Percentiles rank a stretch among this genome's conserved stretches.
Conservation (phyloP, 176 grass and related monocot species). For the Bonia amplexicaulis region DNA sequence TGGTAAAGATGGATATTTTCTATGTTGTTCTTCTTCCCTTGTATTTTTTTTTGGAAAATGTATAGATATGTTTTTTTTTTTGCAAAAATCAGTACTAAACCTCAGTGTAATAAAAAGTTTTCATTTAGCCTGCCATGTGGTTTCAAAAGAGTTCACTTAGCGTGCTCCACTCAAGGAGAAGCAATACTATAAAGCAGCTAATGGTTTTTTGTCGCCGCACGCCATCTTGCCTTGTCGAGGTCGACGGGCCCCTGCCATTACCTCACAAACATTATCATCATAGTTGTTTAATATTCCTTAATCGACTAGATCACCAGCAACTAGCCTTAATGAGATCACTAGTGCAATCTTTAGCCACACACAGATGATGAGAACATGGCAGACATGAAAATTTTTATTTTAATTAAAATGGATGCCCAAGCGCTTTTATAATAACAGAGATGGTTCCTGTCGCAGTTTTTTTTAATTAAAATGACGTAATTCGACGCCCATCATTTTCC, state of each 20-base stretch:
- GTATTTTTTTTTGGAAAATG: neutral
- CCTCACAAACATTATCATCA: constrained; percentile 21
- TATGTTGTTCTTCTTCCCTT: no score
- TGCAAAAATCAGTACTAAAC: neutral
- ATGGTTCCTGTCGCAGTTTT: no score
- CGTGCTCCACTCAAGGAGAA: neutral
- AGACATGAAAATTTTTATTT: neutral
- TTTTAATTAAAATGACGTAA: no score
- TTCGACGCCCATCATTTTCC: neutral
- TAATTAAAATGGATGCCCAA: no score
- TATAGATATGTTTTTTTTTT: neutral
- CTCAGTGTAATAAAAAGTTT: neutral
- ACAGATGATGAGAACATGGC: neutral
- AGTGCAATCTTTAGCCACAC: neutral
- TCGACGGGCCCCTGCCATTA: neutral
- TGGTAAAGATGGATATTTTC: no score
- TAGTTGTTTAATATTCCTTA: constrained; percentile 16
- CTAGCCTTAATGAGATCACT: neutral
- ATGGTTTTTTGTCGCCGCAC: neutral
- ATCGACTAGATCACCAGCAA: neutral
- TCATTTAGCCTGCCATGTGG: neutral
- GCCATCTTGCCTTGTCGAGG: neutral
- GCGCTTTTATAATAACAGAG: no score
- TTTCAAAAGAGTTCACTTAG: neutral
- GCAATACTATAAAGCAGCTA: neutral